phyloP scores from a whole-genome alignment of 2,329 filamentous ascomycete genomes.

The Dactylellina haptotyla region DNA sequence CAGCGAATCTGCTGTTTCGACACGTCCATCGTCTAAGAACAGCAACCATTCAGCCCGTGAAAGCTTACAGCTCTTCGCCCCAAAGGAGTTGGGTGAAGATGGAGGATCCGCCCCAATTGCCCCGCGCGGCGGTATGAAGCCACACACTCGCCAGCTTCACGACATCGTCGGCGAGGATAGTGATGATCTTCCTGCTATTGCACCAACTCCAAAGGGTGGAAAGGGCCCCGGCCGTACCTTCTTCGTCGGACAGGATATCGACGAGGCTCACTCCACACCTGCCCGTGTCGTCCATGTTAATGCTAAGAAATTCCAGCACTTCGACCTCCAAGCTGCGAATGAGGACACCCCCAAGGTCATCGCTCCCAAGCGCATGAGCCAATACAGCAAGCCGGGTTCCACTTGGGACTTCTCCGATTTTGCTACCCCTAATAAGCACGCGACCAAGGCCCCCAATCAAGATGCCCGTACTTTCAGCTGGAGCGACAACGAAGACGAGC shows the following conservation, averaged over 20 bases:
- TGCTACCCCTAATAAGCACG: slow-evolving; percentile 79
- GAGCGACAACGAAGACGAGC: slow-evolving; percentile 72
- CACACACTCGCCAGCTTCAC: slow-evolving; percentile 71
- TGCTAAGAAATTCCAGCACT: slow-evolving; percentile 84
- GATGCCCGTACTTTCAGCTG: slow-evolving; percentile 80
- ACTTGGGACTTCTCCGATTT: slow-evolving; percentile 94
- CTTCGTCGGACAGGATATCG: slow-evolving; percentile 61
- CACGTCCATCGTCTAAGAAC: slow-evolving; percentile 44
- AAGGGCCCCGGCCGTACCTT: slow-evolving; percentile 67
- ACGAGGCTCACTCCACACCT: slow-evolving; percentile 56
- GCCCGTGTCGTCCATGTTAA: slow-evolving; percentile 70
- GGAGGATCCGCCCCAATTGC: slow-evolving; percentile 61
- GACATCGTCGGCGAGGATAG: slow-evolving; percentile 73
- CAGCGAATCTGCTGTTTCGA: slow-evolving; percentile 34
- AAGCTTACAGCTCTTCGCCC: slow-evolving; percentile 77
- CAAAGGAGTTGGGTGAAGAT: slow-evolving; percentile 68
- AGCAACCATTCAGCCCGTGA: slow-evolving; percentile 72
- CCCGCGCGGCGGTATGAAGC: slow-evolving; percentile 70
- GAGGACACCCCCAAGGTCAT: slow-evolving; percentile 59
- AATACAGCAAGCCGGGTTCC: slow-evolving; percentile 73
- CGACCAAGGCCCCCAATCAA: slow-evolving; percentile 72
- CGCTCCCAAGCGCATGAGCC: slow-evolving; percentile 57
- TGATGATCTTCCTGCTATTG: slow-evolving; percentile 55
- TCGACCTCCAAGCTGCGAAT: slow-evolving; percentile 75
- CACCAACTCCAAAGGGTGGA: slow-evolving; percentile 56